Evolutionary conservation across 2,329 filamentous ascomycete genomes (phyloP).

Genomic region (Hawksworthiomyces lignivorus): DNA sequence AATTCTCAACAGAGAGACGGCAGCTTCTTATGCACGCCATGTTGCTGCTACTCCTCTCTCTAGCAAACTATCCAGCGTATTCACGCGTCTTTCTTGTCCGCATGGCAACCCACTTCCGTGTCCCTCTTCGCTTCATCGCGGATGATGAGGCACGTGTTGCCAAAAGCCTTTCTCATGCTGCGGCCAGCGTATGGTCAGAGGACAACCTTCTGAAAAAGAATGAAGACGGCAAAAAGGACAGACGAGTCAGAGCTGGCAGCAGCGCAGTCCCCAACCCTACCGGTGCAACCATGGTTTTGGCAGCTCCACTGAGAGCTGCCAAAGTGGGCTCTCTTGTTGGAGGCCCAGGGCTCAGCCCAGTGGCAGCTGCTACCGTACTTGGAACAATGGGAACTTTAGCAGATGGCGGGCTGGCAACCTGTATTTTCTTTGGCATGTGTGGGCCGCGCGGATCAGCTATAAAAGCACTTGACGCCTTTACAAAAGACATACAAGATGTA

Average conservation of each 20-base stretch:
- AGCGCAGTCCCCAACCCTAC: conserved; percentile 52
- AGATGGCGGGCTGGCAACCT: conserved; percentile 71
- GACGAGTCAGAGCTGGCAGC: conserved; percentile 63
- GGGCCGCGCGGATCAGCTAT: conserved; percentile 66
- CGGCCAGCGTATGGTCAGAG: conserved; percentile 57
- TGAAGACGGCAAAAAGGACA: conserved; percentile 56
- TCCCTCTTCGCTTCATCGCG: conserved; percentile 56
- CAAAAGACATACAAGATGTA: conserved; percentile 81
- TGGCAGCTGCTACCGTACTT: conserved; percentile 68
- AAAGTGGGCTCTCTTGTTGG: conserved; percentile 74
- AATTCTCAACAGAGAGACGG: conserved; percentile 52
- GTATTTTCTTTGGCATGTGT: conserved; percentile 86
- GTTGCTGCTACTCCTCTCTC: conserved; percentile 63
- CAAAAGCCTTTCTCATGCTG: conserved; percentile 63
- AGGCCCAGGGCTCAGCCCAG: conserved; percentile 65
- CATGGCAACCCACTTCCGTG: conserved; percentile 61
- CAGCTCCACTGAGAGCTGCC: conserved; percentile 67
- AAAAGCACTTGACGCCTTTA: conserved; percentile 83
- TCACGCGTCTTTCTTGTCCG: conserved; percentile 65
- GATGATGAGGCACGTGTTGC: conserved; percentile 71
- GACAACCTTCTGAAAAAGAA: conserved; percentile 54
- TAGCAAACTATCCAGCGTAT: conserved; percentile 70
- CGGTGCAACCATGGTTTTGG: conserved; percentile 67
- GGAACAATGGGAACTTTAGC: conserved; percentile 74
- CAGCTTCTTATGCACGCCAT: conserved; percentile 64